These are phyloP conservation scores for Fusarium oxysporum DNA, from an alignment of 2,329 filamentous ascomycete species.

Conservation along the genomic window DNA sequence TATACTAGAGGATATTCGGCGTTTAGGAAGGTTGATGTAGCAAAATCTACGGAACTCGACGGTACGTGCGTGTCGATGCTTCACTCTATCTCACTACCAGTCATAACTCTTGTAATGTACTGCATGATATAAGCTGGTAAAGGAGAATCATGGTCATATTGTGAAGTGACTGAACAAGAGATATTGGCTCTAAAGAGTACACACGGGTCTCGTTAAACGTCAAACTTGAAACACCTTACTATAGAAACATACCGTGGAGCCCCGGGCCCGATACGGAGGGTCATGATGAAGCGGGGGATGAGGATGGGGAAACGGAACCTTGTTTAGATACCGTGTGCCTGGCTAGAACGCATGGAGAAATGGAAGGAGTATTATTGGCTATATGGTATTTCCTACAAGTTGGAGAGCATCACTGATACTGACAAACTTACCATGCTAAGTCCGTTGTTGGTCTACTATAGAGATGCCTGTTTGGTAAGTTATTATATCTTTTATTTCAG, in stretches of 20 bases:
- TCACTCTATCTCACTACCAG: background rate
- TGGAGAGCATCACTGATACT: background rate
- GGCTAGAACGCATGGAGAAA: slow-evolving; percentile 27
- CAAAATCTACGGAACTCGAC: slow-evolving; percentile 19
- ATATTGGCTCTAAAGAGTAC: slow-evolving; percentile 1
- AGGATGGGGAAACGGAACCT: slow-evolving; percentile 41
- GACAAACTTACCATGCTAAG: background rate
- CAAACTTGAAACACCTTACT: slow-evolving; percentile 1
- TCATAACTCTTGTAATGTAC: background rate
- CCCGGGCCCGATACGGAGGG: slow-evolving; percentile 9
- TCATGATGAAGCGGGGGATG: slow-evolving; percentile 24
- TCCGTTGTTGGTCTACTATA: background rate
- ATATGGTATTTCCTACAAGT: background rate
- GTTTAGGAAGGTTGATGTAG: slow-evolving; percentile 42
- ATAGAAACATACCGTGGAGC: slow-evolving; percentile 5
- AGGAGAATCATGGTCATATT: background rate
- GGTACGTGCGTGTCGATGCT: background rate
- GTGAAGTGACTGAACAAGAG: background rate
- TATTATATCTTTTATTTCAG: background rate
- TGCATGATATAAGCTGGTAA: background rate
- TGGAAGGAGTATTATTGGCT: slow-evolving; percentile 8
- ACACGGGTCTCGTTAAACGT: background rate
- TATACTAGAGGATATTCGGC: slow-evolving; percentile 26
- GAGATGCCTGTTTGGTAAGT: background rate
- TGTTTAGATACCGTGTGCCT: slow-evolving; percentile 12